Percentiles rank a stretch among this genome's conserved stretches.
phyloP scores from a whole-genome alignment of 352 stramenopile species.

The Pythium monospermum region DNA sequence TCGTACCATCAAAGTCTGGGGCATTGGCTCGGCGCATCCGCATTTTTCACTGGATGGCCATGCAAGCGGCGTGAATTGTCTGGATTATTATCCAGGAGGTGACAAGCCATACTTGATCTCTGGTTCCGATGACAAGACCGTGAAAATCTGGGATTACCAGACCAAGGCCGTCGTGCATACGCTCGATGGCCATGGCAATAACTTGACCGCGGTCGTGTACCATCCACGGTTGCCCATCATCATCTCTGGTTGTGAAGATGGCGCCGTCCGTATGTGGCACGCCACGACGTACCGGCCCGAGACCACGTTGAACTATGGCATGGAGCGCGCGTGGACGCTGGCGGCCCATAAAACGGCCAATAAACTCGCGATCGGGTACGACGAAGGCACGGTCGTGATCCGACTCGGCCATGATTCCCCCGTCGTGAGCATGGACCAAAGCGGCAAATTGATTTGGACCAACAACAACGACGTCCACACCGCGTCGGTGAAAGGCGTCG shows the following conservation, averaged over 20 bases:
- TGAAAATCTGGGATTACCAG: constrained; percentile 99
- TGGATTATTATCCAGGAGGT: constrained; percentile 98
- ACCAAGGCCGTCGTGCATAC: constrained; percentile 99
- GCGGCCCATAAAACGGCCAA: constrained; percentile 79
- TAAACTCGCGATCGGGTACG: constrained; percentile 94
- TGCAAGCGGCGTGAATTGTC: constrained; percentile 97
- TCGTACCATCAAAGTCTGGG: constrained; percentile 95
- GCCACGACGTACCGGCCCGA: constrained; percentile 95
- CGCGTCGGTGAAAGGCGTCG: constrained; percentile 87
- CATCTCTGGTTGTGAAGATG: constrained; percentile 96
- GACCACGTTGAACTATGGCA: constrained; percentile 99
- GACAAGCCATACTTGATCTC: constrained; percentile 99
- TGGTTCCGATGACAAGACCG: constrained; percentile 94
- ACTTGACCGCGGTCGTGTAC: constrained; percentile 97
- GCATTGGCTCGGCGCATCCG: constrained; percentile 87
- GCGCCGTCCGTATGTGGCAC: constrained; percentile 93
- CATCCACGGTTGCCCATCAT: constrained; percentile 98
- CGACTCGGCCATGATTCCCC: constrained; percentile 97
- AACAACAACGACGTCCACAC: constrained; percentile 98
- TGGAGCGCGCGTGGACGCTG: constrained; percentile 97
- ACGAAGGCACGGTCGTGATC: constrained; percentile 94
- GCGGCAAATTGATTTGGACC: constrained; percentile 97
- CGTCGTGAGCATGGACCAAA: constrained; percentile 97
- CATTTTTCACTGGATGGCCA: constrained; percentile 93
- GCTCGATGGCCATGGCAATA: constrained; percentile 98